These are phyloP conservation scores for Cucurbita moschata DNA, from an alignment of 306 rosid species.

Conservation along the genomic window DNA sequence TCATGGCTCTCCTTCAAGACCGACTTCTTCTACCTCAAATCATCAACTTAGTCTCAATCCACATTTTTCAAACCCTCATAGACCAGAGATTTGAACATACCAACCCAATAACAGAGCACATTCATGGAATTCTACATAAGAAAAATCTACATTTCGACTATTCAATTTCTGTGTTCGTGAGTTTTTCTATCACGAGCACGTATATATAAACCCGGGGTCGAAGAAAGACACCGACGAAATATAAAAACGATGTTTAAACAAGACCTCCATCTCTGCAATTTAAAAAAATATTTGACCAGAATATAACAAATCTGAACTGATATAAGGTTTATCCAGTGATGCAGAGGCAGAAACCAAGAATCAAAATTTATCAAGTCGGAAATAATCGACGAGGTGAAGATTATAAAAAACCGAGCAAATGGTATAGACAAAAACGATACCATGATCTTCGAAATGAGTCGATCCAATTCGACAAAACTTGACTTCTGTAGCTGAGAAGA, in stretches of 20 bases:
- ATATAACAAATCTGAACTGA: background rate
- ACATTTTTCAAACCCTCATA: background rate
- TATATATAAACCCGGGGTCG: no score
- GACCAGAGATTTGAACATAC: background rate
- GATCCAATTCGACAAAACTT: background rate
- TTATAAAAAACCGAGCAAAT: background rate
- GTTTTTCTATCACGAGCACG: background rate
- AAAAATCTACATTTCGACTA: background rate
- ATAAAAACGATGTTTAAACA: background rate
- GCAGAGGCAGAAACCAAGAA: background rate
- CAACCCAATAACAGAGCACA: conserved; percentile 3
- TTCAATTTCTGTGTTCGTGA: background rate
- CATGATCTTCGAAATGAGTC: background rate
- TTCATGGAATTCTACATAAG: background rate
- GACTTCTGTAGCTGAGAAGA: conserved; percentile 2
- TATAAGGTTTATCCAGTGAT: background rate
- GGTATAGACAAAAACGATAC: conserved; percentile 3
- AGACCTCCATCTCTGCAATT: background rate
- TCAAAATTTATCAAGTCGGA: background rate
- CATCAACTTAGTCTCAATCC: background rate
- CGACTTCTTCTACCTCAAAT: background rate
- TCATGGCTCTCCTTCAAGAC: background rate
- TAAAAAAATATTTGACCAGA: background rate
- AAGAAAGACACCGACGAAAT: background rate
- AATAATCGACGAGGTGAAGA: background rate